Conservation (phyloP, 177 flowering plant species). For the Vitis hybrid region DNA sequence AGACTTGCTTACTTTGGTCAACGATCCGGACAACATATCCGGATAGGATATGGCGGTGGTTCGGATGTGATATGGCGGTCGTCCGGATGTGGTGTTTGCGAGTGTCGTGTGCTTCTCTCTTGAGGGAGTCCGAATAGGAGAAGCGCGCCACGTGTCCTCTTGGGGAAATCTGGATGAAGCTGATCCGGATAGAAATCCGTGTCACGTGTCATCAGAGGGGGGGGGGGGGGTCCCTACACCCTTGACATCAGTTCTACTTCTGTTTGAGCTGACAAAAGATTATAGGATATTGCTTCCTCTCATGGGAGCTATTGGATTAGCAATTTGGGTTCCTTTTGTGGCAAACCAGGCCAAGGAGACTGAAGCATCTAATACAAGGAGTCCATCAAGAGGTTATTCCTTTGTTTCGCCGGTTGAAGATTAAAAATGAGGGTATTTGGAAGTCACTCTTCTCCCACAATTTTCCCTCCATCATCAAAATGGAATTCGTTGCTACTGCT, state of each 20-base stretch:
- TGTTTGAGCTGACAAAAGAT: conserved; percentile 97
- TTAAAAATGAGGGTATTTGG: conserved; percentile 45
- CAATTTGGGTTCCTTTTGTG: conserved; percentile 98
- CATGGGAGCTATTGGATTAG: conserved; percentile 99
- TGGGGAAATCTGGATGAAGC: no score
- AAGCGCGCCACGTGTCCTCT: no score
- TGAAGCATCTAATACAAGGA: conserved; percentile 56
- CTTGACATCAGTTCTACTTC: conserved; percentile 91
- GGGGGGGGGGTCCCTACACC: no score
- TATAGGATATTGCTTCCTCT: conserved; percentile 97
- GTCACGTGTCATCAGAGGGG: no score
- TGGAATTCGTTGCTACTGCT: not conserved
- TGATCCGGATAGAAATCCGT: no score
- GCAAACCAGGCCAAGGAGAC: conserved; percentile 72
- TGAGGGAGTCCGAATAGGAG: no score
- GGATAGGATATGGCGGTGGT: no score
- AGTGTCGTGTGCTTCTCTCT: no score
- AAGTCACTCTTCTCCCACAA: conserved; percentile 12
- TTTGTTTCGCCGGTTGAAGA: conserved; percentile 53
- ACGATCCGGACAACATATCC: no score
- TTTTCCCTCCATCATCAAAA: conserved; percentile 16
- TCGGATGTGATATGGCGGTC: no score
- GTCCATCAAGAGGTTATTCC: conserved; percentile 56
- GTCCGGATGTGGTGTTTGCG: no score
- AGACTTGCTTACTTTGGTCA: no score